Base-by-base conservation (phyloP, 2,329 filamentous ascomycete species). In the Geosmithia flava region DNA sequence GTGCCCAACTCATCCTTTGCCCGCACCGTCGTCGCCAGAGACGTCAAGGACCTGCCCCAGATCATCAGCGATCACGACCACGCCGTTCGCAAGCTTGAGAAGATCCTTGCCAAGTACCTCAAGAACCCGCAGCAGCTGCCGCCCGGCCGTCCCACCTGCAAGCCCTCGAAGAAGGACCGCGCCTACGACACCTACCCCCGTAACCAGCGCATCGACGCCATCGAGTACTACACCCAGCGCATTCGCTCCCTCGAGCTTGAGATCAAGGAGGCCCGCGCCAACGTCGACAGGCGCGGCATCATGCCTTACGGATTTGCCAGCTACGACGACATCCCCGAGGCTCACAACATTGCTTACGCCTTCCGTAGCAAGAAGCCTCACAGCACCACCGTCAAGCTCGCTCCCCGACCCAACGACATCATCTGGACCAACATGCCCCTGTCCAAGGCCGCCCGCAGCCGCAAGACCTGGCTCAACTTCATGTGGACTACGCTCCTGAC, bases 361-460 rank as follows among this genome's bases (percentile, higher is more conserved):
- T 80, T 85, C 20, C 85, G 85, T 50, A 86, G 81, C 45, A 93
- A 93, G 69, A 85, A 84, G 55, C 87, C 87, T 0, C 75, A 86
- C 41, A 87, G 87, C 5, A 81, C 88, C 0, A 85, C 78, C 0
- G 79, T 98, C 48, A 74, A 70, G 6, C 74, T 97, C 15, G 90
- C 93, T 1, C 89, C 93, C 2, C 80, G 81, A 50, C 91, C 93
- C 3, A 88, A 86, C 60, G 91, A 97, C 61, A 78, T 98, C 47
- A 95, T 98, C 54, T 98, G 93, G 93, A 84, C 88, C 61, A 98
- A 98, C 58, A 77, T 98, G 69, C 76, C 80, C 6, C 69, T 97
- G 49, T 78, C 74, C 16, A 81, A 81, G 40, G 70, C 77, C 27
- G 76, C 81, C 1, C 79, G 90, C 47, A 76, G 76, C 52, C 85